Evolutionary conservation across 306 rosid genomes (phyloP).

Genomic region (Prunus mira): DNA sequence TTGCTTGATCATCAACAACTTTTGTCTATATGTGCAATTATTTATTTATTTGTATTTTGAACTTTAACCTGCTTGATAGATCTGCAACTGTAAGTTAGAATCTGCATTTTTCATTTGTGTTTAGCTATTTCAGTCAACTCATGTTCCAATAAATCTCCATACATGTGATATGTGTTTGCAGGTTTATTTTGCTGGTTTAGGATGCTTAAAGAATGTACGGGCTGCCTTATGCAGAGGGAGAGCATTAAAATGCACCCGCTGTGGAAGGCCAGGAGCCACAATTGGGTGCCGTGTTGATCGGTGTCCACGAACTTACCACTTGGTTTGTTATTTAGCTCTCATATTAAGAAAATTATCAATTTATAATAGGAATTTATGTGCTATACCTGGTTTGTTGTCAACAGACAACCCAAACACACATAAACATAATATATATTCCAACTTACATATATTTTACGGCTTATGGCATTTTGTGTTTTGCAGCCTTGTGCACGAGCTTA

Average conservation of each 20-base stretch:
- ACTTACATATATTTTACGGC: background rate
- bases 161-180: constrained; percentile 41
- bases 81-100: background rate
- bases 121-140: constrained; percentile 2
- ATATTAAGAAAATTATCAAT: constrained; percentile 12
- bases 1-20: background rate
- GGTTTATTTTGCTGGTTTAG: constrained; percentile 99
- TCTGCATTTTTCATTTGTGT: background rate
- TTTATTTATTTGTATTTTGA: background rate
- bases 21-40: background rate
- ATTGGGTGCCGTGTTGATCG: constrained; percentile 99
- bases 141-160: constrained; percentile 10
- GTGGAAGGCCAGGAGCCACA: constrained; percentile 96
- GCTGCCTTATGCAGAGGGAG: constrained; percentile 97
- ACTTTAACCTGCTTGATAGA: background rate
- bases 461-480: constrained; percentile 26
- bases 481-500: constrained; percentile 99
- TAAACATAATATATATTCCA: background rate
- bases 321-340: constrained; percentile 54
- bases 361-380: constrained; percentile 18
- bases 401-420: background rate
- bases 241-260: constrained; percentile 92
- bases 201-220: constrained; percentile 91
- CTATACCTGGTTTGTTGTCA: background rate
- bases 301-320: constrained; percentile 93